Percentiles rank a stretch among this genome's conserved stretches.
These are phyloP conservation scores for Senecio squalidus DNA, from an alignment of 140 eudicot genomes.

Conservation along the genomic window DNA sequence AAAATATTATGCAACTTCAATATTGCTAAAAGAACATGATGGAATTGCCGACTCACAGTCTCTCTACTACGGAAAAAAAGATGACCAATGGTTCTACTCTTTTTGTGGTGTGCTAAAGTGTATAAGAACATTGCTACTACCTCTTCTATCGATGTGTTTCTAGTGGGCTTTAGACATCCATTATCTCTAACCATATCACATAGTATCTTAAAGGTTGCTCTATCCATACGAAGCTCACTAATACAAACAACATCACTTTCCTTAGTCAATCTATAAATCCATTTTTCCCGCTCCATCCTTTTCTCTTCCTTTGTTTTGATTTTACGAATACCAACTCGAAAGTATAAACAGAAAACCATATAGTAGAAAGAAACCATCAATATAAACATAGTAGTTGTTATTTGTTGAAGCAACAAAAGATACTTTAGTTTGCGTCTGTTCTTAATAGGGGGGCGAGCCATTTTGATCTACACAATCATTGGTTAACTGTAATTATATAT, in stretches of 20 bases:
- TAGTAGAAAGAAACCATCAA: not conserved
- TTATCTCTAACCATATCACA: not conserved
- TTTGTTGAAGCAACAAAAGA: slow-evolving; percentile 14
- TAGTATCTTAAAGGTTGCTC: not conserved
- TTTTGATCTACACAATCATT: not conserved
- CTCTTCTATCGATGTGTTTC: not conserved
- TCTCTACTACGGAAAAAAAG: not conserved
- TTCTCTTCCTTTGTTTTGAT: not conserved
- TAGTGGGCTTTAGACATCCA: not conserved
- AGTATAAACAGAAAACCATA: not conserved
- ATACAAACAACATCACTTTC: not conserved
- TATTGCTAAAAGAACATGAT: not conserved
- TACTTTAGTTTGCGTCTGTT: not conserved
- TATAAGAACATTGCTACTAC: not conserved
- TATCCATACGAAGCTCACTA: slow-evolving; percentile 6
- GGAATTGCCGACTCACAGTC: not conserved
- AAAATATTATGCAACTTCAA: not conserved
- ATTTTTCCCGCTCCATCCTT: not conserved
- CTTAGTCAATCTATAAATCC: slow-evolving; percentile 2
- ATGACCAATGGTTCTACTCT: not conserved
- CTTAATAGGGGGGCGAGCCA: not conserved
- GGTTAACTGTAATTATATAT: too few species aligned
- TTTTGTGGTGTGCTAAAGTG: not conserved
- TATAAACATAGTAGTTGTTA: not conserved
- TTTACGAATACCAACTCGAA: not conserved